Percentiles rank a stretch among this genome's conserved stretches.
phyloP scores from a whole-genome alignment of 2,329 filamentous ascomycete species.

The Fusarium oxysporum region DNA sequence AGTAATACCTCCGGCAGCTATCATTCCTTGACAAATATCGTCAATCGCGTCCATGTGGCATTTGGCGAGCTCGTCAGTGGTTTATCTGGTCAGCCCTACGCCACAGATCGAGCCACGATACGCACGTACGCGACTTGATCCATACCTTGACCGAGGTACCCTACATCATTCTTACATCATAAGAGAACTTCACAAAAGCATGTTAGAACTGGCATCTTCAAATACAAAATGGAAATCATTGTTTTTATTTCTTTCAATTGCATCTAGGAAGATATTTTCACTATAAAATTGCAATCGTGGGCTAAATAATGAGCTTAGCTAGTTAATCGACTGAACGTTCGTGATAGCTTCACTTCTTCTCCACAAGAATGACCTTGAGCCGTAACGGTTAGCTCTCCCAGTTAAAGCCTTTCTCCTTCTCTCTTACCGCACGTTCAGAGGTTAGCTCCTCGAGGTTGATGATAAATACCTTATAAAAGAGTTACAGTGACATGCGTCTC shows the following conservation, averaged over 20 bases:
- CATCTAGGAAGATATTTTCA: background rate
- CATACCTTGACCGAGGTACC: constrained; percentile 3
- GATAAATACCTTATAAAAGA: rapidly evolving
- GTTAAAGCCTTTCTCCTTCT: rapidly evolving
- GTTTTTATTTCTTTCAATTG: rapidly evolving
- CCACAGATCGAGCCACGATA: constrained; percentile 5
- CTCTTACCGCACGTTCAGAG: rapidly evolving
- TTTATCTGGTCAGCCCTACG: background rate
- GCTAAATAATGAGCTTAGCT: no score
- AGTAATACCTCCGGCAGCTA: background rate
- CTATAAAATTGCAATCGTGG: rapidly evolving
- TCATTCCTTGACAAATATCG: background rate
- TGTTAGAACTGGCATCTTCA: rapidly evolving
- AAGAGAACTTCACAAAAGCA: background rate
- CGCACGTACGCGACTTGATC: background rate
- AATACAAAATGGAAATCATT: rapidly evolving
- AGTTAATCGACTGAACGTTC: background rate
- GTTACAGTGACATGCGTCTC: background rate
- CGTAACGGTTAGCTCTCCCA: rapidly evolving
- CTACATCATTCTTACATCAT: background rate
- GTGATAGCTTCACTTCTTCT: background rate
- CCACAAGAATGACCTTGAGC: rapidly evolving
- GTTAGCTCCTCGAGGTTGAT: rapidly evolving
- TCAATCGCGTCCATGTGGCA: constrained; percentile 6
- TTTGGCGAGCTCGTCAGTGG: background rate